Evolutionary conservation across 2,329 filamentous ascomycete species (phyloP).

Genomic region (Plenodomus tracheiphilus): DNA sequence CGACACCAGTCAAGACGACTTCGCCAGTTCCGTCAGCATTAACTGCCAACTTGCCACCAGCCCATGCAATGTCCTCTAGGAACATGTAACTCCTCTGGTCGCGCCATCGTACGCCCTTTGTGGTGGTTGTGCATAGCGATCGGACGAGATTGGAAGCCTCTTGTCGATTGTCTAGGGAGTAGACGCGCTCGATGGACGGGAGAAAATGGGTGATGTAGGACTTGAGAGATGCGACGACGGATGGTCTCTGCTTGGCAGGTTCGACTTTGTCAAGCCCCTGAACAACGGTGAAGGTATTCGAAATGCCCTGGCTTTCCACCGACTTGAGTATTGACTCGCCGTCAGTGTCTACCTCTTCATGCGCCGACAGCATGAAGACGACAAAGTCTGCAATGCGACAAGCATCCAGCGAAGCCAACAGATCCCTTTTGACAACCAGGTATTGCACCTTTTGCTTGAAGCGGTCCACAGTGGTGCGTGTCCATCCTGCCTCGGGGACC

Average conservation of each 20-base stretch:
- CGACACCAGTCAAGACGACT: conserved; percentile 78
- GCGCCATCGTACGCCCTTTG: conserved; percentile 93
- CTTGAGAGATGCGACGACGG: conserved; percentile 80
- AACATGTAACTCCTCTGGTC: conserved; percentile 96
- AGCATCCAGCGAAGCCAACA: conserved; percentile 80
- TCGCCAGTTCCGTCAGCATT: conserved; percentile 56
- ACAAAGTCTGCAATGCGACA: conserved; percentile 91
- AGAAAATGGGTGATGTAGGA: conserved; percentile 96
- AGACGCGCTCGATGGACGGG: conserved; percentile 86
- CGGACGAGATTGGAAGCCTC: conserved; percentile 91
- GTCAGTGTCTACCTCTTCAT: conserved; percentile 79
- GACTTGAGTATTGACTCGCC: conserved; percentile 84
- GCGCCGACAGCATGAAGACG: conserved; percentile 78
- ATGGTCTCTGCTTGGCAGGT: conserved; percentile 74
- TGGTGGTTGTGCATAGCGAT: conserved; percentile 86
- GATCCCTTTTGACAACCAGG: conserved; percentile 71
- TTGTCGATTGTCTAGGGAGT: conserved; percentile 83
- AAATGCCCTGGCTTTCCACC: conserved; percentile 92
- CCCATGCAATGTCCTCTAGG: conserved; percentile 78
- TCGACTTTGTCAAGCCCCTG: conserved; percentile 78
- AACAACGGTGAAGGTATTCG: conserved; percentile 84
- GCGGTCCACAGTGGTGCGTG: conserved; percentile 75
- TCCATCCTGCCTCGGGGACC: conserved; percentile 59
- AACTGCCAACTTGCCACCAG: conserved; percentile 49
- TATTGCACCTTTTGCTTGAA: conserved; percentile 97